Conservation (phyloP, 73 alveolate genomes). For the Paramecium tetraurelia region DNA sequence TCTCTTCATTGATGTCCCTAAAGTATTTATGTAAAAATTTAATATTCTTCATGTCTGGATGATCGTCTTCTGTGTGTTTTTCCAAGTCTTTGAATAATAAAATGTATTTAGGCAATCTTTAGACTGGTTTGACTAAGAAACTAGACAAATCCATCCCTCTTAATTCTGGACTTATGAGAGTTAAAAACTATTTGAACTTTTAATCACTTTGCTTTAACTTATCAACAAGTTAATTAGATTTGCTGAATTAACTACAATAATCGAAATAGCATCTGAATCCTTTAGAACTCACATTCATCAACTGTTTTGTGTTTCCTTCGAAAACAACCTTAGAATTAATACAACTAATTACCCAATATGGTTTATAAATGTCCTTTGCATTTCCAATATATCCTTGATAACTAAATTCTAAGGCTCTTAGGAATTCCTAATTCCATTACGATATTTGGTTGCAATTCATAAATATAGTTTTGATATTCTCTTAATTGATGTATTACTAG, state of each 20-base stretch:
- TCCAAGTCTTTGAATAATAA: constrained; percentile 4
- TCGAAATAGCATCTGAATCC: constrained; percentile 1
- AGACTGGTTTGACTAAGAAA: constrained; percentile 12
- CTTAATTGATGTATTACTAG: background rate
- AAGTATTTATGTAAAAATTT: background rate
- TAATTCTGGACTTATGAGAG: background rate
- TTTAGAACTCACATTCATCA: background rate
- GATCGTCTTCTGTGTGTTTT: constrained; percentile 26
- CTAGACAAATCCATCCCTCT: constrained; percentile 48
- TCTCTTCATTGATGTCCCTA: constrained; percentile 14
- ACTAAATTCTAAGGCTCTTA: background rate
- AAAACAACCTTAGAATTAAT: background rate
- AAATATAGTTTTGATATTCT: background rate
- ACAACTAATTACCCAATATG: background rate
- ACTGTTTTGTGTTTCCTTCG: background rate
- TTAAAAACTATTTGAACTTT: background rate
- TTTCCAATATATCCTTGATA: background rate
- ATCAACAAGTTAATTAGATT: background rate
- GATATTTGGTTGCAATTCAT: background rate
- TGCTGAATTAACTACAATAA: background rate
- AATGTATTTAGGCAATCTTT: constrained; percentile 44
- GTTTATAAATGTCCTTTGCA: background rate
- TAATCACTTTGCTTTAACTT: background rate
- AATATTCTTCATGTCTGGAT: constrained; percentile 1
- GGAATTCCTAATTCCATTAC: background rate